These are phyloP conservation scores for Mortierella antarctica DNA, from an alignment of 192 early-diverging fungal species.

Conservation along the genomic window DNA sequence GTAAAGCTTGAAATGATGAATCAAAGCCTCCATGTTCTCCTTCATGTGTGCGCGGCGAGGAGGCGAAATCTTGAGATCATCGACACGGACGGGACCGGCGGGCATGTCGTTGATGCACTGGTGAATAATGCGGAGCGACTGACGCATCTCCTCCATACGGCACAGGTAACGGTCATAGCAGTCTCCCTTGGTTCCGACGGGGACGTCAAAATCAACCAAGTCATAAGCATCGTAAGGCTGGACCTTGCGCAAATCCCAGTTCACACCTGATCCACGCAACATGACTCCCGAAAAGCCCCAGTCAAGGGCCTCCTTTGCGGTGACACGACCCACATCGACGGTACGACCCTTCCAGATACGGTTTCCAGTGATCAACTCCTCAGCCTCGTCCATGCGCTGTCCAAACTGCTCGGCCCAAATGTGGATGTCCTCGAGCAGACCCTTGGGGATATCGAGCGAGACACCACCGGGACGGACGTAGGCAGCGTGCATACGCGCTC, in stretches of 20 bases:
- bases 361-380: constrained; percentile 93
- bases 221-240: constrained; percentile 97
- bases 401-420: constrained; percentile 93
- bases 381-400: constrained; percentile 91
- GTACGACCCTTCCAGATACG: constrained; percentile 96
- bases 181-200: constrained; percentile 94
- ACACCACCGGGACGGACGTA: constrained; percentile 98
- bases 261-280: constrained; percentile 92
- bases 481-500: constrained; percentile 97
- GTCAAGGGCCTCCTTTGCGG: constrained; percentile 89
- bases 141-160: constrained; percentile 99
- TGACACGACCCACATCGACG: constrained; percentile 87
- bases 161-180: constrained; percentile 96
- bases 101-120: constrained; percentile 99
- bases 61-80: constrained; percentile 97
- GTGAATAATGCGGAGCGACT: constrained; percentile 92
- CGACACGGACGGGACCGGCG: constrained; percentile 91
- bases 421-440: constrained; percentile 95
- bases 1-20: constrained; percentile 99
- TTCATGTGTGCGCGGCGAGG: constrained; percentile 96
- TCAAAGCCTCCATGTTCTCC: constrained; percentile 98
- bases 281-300: constrained; percentile 95
- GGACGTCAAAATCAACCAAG: constrained; percentile 96
- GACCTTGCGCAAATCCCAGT: constrained; percentile 95
- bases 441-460: constrained; percentile 90